A percentile compares a stretch with the other conserved stretches of the same genome.
These are phyloP conservation scores for Iodosphaeria phyllophila DNA, from an alignment of 2,329 filamentous ascomycete genomes.

Conservation along the genomic window DNA sequence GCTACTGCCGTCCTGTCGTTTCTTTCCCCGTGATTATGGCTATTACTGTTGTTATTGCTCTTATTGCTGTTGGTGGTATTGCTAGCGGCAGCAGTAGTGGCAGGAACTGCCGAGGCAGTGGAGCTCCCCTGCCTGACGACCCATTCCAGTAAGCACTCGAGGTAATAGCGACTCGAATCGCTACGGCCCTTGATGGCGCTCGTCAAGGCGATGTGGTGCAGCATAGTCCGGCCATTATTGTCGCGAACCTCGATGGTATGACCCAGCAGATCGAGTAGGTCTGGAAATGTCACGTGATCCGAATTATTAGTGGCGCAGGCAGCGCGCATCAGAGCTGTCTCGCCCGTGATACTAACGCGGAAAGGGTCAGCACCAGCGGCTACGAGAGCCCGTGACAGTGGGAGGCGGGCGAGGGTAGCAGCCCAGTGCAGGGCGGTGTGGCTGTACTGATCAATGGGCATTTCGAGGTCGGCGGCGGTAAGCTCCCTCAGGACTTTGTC, in stretches of 20 bases:
- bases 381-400: slow-evolving; percentile 65
- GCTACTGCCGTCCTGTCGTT: too few species aligned
- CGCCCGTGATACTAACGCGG: slow-evolving; percentile 73
- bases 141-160: slow-evolving; percentile 87
- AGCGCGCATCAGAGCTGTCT: slow-evolving; percentile 84
- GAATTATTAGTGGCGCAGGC: slow-evolving; percentile 89
- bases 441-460: slow-evolving; percentile 74
- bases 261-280: slow-evolving; percentile 74
- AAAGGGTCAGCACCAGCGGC: slow-evolving; percentile 72
- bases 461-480: slow-evolving; percentile 66
- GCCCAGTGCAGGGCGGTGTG: slow-evolving; percentile 95
- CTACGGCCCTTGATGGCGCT: slow-evolving; percentile 89
- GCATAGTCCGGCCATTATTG: slow-evolving; percentile 71
- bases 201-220: slow-evolving; percentile 92
- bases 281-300: slow-evolving; percentile 77
- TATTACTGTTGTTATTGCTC: slow-evolving; percentile 54
- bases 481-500: slow-evolving; percentile 61
- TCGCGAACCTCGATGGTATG: slow-evolving; percentile 83
- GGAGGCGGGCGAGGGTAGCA: slow-evolving; percentile 73
- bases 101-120: slow-evolving; percentile 13
- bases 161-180: slow-evolving; percentile 83
- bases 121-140: slow-evolving; percentile 70
- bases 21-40: slow-evolving; percentile 67
- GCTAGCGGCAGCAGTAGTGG: slow-evolving; percentile 4
- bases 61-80: slow-evolving; percentile 29